Base-by-base conservation (phyloP, 2,329 filamentous ascomycete genomes). In the Lachnellula subtilissima region DNA sequence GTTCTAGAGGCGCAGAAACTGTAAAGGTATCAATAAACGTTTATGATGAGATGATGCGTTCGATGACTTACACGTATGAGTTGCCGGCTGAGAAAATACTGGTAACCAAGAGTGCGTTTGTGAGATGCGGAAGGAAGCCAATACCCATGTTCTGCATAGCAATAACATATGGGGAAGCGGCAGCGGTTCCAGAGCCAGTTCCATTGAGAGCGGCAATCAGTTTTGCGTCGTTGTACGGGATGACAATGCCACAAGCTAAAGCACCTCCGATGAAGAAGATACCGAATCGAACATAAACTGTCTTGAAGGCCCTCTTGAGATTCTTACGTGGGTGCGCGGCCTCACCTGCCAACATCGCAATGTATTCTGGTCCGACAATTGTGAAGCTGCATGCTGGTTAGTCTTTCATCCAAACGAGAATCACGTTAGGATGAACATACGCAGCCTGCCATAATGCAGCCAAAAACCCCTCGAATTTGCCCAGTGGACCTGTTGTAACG, bases 211-310 rank as follows among this genome's bases (percentile, higher is more conserved):
- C 53, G 5, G 73, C 75, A 19, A 69, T 73, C 56, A 90, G 73
- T 12, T 75, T 77, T 0, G 73, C 63, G 64, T 89, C 84, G 57
- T 88, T 80, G 67, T 84, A 85, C 3, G 87, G 77, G 49, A 90
- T 77, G 48, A 88, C 71, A 48, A 89, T 85, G 17, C 85, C 85
- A 23, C 88, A 80, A 28, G 78, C 79, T 1, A 91, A 74, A 2
- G 85, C 83, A 5, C 86, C 86, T 1, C 86, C 77, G 23, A 89
- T 78, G 71, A 89, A 90, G 72, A 91, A 90, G 15, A 83, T 72
- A 2, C 82, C 85, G 50, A 91, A 78, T 46, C 88, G 83, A 69
- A 85, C 87, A 72, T 89, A 89, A 6, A 89, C 85, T 0, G 84
- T 85, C 65, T 88, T 89, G 73, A 83, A 90, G 1, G 87, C 87